Base-by-base conservation (phyloP, 75 land plant species). In the Ceratopteris richardii region DNA sequence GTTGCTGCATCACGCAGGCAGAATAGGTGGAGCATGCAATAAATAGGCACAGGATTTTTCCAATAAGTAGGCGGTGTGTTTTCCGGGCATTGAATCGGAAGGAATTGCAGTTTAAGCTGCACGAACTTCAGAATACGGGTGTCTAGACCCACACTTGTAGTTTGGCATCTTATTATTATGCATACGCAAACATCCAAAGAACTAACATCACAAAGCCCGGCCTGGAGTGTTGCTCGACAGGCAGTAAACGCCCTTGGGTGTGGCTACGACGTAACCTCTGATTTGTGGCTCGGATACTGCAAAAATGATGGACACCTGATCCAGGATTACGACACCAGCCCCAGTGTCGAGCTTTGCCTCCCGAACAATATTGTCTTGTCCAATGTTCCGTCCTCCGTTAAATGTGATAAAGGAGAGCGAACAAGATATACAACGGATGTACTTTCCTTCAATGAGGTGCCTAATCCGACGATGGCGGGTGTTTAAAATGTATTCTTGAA, bases 371-470 rank as follows among this genome's bases (percentile, higher is more conserved):
- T 82, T 28, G 68, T 74, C 10, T 75, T 91, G 7, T 62, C 63
- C 29, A 29, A 60, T 31, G 97, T 91, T 0, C 60, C 92, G 28
- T 29, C 23, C 19, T 65, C 80, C 20, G 84, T 91, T 57, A 74
- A 55, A 42, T 74, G 81, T 57, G 88, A 84, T 41, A 87, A 84
- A 54, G 97, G 97, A 4, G 97, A 84, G 68, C 76, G 85, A 0
- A 87, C 72, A 23, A 59, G 86, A 43, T 87, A 81, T 57, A 56
- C 71, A 20, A 79, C 92, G 31, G 92, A 84, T 47, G 81, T 84
- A 29, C 73, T 91, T 26, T 42, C 85, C 2, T 91, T 91, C 42
- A 68, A 68, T 47, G 76, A 83, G 84, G 93, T 88, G 31, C 46
- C 24, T 43, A n/a, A 1, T 52, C 14, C 3, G 37, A 33, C 37